Percentiles rank a stretch among this genome's conserved stretches.
Evolutionary conservation across 1,284 basidiomycete genomes (phyloP).

Genomic region (Cryptococcus neoformans): DNA sequence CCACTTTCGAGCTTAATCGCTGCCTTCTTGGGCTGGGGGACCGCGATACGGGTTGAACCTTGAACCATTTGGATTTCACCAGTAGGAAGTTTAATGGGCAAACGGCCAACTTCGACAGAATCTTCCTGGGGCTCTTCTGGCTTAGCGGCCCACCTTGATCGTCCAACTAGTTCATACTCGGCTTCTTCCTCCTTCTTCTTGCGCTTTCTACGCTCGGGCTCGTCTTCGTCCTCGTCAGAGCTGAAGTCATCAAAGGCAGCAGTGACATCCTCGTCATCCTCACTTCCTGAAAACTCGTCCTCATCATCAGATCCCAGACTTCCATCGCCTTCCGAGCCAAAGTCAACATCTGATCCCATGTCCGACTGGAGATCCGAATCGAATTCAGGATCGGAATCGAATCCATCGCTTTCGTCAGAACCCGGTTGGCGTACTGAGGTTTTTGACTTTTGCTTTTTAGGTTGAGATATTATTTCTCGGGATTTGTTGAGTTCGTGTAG

Average conservation of each 20-base stretch:
- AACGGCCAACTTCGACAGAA: constrained; percentile 57
- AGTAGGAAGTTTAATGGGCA: constrained; percentile 81
- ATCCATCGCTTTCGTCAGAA: constrained; percentile 35
- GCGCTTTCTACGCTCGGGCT: constrained; percentile 19
- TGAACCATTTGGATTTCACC: constrained; percentile 61
- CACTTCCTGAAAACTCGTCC: constrained; percentile 8
- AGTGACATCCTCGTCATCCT: constrained; percentile 20
- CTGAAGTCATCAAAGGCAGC: constrained; percentile 24
- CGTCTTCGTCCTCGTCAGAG: constrained; percentile 12
- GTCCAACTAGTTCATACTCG: constrained; percentile 38
- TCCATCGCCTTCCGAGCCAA: constrained; percentile 10
- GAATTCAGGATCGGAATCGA: constrained; percentile 43
- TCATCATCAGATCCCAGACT: constrained; percentile 11
- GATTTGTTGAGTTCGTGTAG: constrained; percentile 44
- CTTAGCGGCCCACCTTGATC: constrained; percentile 27
- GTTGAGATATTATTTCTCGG: constrained; percentile 36
- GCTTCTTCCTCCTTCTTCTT: constrained; percentile 38
- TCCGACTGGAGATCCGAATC: constrained; percentile 38
- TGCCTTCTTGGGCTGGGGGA: constrained; percentile 42
- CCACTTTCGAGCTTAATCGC: constrained; percentile 47
- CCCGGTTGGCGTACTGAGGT: constrained; percentile 22
- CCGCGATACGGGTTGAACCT: constrained; percentile 50
- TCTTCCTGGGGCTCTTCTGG: constrained; percentile 29
- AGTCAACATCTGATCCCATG: constrained; percentile 13
- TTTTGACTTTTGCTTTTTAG: constrained; percentile 26